Evolutionary conservation across 2,329 filamentous ascomycete genomes (phyloP).

Genomic region (Monosporascus sp.): DNA sequence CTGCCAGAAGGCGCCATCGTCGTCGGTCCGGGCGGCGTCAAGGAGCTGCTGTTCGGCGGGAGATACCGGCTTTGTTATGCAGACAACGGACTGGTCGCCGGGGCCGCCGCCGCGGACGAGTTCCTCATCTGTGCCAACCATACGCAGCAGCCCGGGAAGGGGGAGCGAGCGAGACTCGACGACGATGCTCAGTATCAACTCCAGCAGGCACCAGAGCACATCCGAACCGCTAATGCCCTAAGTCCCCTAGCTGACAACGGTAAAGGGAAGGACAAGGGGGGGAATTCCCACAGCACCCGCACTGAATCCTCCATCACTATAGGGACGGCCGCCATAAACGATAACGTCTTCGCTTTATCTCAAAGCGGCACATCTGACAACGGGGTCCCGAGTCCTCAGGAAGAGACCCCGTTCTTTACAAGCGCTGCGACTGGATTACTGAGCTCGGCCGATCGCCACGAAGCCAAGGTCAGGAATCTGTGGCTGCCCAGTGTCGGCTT

Average conservation of each 20-base stretch:
- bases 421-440: no score
- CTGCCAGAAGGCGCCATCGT: not conserved
- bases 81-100: no score
- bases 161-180: not conserved
- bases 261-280: not conserved
- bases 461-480: no score
- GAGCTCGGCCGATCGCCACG: no score
- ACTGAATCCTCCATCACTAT: not conserved
- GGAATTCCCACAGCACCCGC: not conserved
- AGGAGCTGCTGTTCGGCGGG: not conserved
- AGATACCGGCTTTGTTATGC: not conserved
- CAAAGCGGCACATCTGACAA: no score
- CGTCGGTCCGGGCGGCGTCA: not conserved
- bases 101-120: not conserved
- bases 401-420: no score
- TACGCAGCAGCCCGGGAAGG: not conserved
- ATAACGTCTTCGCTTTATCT: no score
- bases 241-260: not conserved
- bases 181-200: not conserved
- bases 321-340: no score
- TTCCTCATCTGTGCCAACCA: not conserved
- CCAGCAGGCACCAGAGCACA: not conserved
- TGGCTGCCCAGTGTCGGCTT: no score
- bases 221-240: no score
- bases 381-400: no score